A percentile compares a stretch with the other conserved stretches of the same genome.
These are phyloP conservation scores for Colletotrichum zoysiae DNA, from an alignment of 2,329 filamentous ascomycete species.

Conservation along the genomic window DNA sequence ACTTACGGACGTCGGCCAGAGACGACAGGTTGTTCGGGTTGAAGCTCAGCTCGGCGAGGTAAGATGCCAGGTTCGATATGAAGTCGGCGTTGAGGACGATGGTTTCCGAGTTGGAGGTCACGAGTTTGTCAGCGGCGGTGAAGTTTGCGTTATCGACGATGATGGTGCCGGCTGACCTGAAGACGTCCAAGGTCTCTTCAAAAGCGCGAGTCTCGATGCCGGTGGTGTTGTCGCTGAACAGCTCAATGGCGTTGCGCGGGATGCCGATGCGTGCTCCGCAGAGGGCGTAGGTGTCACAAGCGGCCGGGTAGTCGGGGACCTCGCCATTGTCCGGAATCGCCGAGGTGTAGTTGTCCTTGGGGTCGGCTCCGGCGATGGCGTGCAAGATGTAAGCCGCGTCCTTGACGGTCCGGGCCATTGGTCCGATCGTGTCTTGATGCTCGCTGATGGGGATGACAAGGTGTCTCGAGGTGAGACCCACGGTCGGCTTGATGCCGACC, in stretches of 20 bases:
- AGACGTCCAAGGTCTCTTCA: slow-evolving; percentile 61
- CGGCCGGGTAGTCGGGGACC: slow-evolving; percentile 69
- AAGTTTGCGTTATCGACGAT: slow-evolving; percentile 69
- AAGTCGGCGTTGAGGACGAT: slow-evolving; percentile 72
- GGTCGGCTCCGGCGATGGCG: slow-evolving; percentile 72
- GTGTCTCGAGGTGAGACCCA: slow-evolving; percentile 71
- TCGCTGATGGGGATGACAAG: slow-evolving; percentile 74
- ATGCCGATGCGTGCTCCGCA: slow-evolving; percentile 72
- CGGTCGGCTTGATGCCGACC: slow-evolving; percentile 76
- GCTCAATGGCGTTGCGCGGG: slow-evolving; percentile 69
- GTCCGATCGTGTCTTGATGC: slow-evolving; percentile 74
- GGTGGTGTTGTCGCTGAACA: slow-evolving; percentile 39
- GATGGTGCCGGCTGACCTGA: slow-evolving; percentile 67
- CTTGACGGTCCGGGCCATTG: slow-evolving; percentile 71
- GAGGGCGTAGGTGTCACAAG: slow-evolving; percentile 67
- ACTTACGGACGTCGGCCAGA: slow-evolving; percentile 65
- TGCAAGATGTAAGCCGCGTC: slow-evolving; percentile 73
- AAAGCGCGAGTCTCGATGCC: slow-evolving; percentile 61
- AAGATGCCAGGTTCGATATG: slow-evolving; percentile 64
- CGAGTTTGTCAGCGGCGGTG: slow-evolving; percentile 45
- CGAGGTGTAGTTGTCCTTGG: slow-evolving; percentile 70
- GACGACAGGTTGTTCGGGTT: slow-evolving; percentile 68
- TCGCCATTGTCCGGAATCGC: slow-evolving; percentile 69
- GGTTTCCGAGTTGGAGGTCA: slow-evolving; percentile 38
- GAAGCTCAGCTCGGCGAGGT: slow-evolving; percentile 65